These are phyloP conservation scores for Dispira simplex DNA, from an alignment of 192 early-diverging fungal species.

Conservation along the genomic window DNA sequence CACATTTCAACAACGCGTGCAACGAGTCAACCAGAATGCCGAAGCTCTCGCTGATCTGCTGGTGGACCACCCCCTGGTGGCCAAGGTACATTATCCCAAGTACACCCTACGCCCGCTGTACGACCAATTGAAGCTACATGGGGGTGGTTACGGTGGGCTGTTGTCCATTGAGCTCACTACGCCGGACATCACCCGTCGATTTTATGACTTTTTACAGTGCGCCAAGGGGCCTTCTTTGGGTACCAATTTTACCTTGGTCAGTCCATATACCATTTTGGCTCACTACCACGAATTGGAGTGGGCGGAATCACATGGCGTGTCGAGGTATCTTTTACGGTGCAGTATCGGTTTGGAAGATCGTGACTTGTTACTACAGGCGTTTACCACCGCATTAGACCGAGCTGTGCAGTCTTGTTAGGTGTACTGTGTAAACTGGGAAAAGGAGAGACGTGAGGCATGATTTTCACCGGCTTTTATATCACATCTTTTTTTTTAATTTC, in stretches of 20 bases:
- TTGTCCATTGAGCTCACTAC: constrained; percentile 62
- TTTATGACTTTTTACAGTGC: constrained; percentile 68
- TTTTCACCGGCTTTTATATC: too few species aligned
- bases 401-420: too few species aligned
- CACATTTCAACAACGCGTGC: constrained; percentile 58
- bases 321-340: constrained; percentile 57
- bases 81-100: constrained; percentile 71
- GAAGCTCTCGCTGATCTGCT: constrained; percentile 62
- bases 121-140: constrained; percentile 35
- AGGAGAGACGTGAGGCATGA: too few species aligned
- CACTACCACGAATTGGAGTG: constrained; percentile 91
- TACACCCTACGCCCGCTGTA: constrained; percentile 56
- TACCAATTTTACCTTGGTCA: constrained; percentile 90
- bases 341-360: constrained; percentile 78
- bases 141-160: constrained; percentile 74
- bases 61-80: constrained; percentile 45
- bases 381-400: constrained; percentile 50
- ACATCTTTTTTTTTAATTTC: too few species aligned
- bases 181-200: constrained; percentile 34
- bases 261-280: constrained; percentile 90
- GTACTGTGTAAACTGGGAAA: too few species aligned
- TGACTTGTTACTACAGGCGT: constrained; percentile 49
- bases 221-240: constrained; percentile 93
- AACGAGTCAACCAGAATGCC: constrained; percentile 62
- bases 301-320: constrained; percentile 71